These are phyloP conservation scores for Moesziomyces sp. DNA, from an alignment of 1,284 basidiomycete species.

Conservation along the genomic window DNA sequence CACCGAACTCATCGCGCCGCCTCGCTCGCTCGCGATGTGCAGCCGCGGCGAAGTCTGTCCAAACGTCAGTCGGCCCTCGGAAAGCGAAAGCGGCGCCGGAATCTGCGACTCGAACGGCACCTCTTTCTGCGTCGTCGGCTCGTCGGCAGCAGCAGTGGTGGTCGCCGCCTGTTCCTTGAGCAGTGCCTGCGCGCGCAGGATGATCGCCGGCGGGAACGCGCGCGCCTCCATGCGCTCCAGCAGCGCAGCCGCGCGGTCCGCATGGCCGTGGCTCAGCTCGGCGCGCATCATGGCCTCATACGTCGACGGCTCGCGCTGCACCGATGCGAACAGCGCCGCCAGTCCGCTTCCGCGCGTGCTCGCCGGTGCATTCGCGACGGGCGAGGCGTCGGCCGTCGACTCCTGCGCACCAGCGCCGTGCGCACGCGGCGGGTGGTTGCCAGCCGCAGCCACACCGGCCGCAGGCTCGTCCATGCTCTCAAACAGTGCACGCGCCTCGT, in stretches of 20 bases:
- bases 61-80: conserved; percentile 16
- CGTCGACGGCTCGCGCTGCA: conserved; percentile 88
- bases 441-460: conserved; percentile 84
- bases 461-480: conserved; percentile 87
- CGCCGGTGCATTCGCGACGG: neutral
- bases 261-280: conserved; percentile 83
- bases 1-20: conserved; percentile 11
- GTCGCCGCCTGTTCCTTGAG: conserved; percentile 20
- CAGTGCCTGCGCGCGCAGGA: conserved; percentile 56
- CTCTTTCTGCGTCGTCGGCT: neutral
- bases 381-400: conserved; percentile 3
- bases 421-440: conserved; percentile 78
- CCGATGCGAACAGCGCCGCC: conserved; percentile 71
- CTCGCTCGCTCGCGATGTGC: conserved; percentile 1
- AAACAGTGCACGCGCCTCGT: conserved; percentile 73
- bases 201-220: conserved; percentile 69
- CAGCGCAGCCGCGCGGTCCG: conserved; percentile 77
- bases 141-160: neutral
- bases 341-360: conserved; percentile 1
- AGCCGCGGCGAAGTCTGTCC: conserved; percentile 31
- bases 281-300: conserved; percentile 95
- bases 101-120: neutral
- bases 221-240: conserved; percentile 80
- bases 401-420: conserved; percentile 69
- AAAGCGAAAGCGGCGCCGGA: neutral